Base-by-base conservation (phyloP, 208 protist species). In the Trichomonas gallinae region DNA sequence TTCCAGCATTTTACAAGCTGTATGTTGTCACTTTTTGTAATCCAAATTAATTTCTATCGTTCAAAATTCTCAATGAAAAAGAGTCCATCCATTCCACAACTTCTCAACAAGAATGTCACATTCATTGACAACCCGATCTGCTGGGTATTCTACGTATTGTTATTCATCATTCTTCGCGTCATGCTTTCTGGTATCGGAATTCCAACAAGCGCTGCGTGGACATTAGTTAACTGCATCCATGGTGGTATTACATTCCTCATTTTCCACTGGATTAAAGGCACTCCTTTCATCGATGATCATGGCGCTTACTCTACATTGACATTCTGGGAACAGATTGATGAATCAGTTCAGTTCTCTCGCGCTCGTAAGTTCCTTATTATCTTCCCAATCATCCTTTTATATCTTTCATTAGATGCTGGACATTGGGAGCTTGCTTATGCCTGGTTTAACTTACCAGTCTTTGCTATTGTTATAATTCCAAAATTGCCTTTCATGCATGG, bases 261-360 rank as follows among this genome's bases (percentile, higher is more conserved):
- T 6, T 97, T 97, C 45, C 96, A 97, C 51, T 97, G 96, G 96
- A 96, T 96, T 49, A 97, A 97, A 36, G 96, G 96, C 15, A 49
- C 96, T 38, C 96, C 96, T 21, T 93, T 97, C 42, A 13, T 46
- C 44, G 85, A 96, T 89, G 96, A 97, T 83, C 96, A 97, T 34
- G 96, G 63, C 6, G 21, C 38, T 10, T 96, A 97, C 6, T 93
- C 93, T 36, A 15, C 48, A 82, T 15, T 23, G n/a, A 97, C 96
- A 40, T 97, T 97, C 44, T 97, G 96, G 96, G 96, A 97, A 31
- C 96, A 97, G 63, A 97, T 97, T 83, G 96, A 97, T 97, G 46
- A 96, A 3, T 58, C 63, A 58, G 17, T 83, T 58, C 38, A 82
- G 49, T 97, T 96, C 48, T 48, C 82, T 10, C 26, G 89, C 2